These are phyloP conservation scores for Naganishia kalamii DNA, from an alignment of 768 basidiomycete genomes.

Conservation along the genomic window DNA sequence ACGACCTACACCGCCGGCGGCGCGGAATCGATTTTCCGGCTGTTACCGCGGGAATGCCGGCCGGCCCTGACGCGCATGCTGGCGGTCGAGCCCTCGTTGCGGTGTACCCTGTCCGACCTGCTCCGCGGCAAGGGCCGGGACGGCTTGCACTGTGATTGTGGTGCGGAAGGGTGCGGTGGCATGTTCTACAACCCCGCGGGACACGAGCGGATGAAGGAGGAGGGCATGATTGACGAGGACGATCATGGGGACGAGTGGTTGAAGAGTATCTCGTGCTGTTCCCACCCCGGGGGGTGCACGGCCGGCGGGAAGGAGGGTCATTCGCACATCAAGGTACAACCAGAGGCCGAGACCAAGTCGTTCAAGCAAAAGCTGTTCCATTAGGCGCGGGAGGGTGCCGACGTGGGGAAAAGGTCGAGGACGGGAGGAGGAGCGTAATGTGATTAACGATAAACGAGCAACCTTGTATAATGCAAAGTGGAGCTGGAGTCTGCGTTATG, in stretches of 20 bases:
- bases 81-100: slow-evolving; percentile 74
- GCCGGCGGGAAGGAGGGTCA: slow-evolving; percentile 28
- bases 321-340: slow-evolving; percentile 44
- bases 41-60: slow-evolving; percentile 87
- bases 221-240: slow-evolving; percentile 27
- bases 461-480: too few species aligned
- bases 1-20: slow-evolving; percentile 63
- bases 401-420: slow-evolving; percentile 40
- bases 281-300: slow-evolving; percentile 26
- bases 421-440: too few species aligned
- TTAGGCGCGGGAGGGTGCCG: slow-evolving; percentile 47
- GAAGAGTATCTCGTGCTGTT: slow-evolving; percentile 55
- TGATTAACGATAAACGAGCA: too few species aligned
- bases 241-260: slow-evolving; percentile 87
- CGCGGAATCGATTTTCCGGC: slow-evolving; percentile 90
- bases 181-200: slow-evolving; percentile 47
- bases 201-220: slow-evolving; percentile 16
- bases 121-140: slow-evolving; percentile 73
- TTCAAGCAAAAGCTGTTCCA: slow-evolving; percentile 46
- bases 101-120: slow-evolving; percentile 88
- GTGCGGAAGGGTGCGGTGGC: slow-evolving; percentile 49
- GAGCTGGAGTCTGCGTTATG: too few species aligned
- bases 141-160: slow-evolving; percentile 74
- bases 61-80: slow-evolving; percentile 88
- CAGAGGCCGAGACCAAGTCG: slow-evolving; percentile 34